Conservation (phyloP, 2,329 filamentous ascomycete species). For the Periconia sp. region DNA sequence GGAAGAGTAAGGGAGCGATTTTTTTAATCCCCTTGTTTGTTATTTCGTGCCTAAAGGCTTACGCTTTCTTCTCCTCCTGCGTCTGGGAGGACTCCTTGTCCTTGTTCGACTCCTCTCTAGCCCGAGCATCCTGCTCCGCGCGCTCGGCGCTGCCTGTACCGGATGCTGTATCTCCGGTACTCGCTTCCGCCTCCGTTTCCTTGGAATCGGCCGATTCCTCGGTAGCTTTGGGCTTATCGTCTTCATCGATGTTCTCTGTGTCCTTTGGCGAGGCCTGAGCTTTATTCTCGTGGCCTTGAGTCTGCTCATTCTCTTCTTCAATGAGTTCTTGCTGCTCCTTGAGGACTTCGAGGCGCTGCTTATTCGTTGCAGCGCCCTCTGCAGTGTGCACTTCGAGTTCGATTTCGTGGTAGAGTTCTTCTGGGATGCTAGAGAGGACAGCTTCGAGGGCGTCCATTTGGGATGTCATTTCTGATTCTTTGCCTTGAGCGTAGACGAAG, state of each 20-base stretch:
- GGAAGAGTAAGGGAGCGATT: too few species aligned
- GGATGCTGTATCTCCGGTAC: constrained; percentile 30
- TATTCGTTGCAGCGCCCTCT: constrained; percentile 97
- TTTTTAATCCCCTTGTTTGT: too few species aligned
- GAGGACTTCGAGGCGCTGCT: constrained; percentile 96
- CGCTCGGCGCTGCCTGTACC: constrained; percentile 38
- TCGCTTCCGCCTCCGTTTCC: constrained; percentile 38
- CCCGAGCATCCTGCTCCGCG: constrained; percentile 40
- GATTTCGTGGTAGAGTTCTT: constrained; percentile 99
- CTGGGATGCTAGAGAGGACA: constrained; percentile 91
- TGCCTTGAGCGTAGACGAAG: constrained; percentile 92
- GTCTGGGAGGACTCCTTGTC: constrained; percentile 15
- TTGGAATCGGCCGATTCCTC: constrained; percentile 24
- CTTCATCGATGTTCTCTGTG: constrained; percentile 91
- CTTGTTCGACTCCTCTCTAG: constrained; percentile 26
- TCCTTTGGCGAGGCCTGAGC: constrained; percentile 81
- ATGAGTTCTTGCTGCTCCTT: constrained; percentile 99
- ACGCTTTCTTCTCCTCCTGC: constrained; percentile 16
- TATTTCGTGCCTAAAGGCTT: too few species aligned
- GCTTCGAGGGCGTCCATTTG: constrained; percentile 94
- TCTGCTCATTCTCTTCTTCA: constrained; percentile 94
- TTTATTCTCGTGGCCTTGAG: constrained; percentile 74
- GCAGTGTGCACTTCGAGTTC: constrained; percentile 97
- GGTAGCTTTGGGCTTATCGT: constrained; percentile 68
- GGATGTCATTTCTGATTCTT: constrained; percentile 80